A percentile compares a stretch with the other conserved stretches of the same genome.
phyloP scores from a whole-genome alignment of 2,329 filamentous ascomycete species.

The Trichothecium roseum region DNA sequence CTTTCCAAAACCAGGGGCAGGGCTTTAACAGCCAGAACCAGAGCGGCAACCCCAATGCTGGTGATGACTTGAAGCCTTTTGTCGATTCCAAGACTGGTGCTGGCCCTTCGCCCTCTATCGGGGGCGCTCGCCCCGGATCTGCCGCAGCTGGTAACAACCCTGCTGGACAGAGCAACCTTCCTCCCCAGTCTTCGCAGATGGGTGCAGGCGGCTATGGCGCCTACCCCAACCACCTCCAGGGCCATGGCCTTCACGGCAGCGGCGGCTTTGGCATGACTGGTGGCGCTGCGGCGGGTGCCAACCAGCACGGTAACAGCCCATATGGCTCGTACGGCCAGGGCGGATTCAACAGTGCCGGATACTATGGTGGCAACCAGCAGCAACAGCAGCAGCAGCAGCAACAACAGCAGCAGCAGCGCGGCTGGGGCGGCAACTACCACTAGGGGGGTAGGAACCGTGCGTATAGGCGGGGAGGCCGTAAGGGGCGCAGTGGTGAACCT shows the following conservation, averaged over 20 bases:
- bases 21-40: conserved; percentile 41
- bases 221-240: conserved; percentile 45
- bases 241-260: conserved; percentile 42
- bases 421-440: conserved; percentile 52
- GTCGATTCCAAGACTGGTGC: conserved; percentile 42
- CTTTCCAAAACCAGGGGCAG: conserved; percentile 46
- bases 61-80: conserved; percentile 49
- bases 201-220: conserved; percentile 36
- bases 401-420: conserved; percentile 36
- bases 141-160: conserved; percentile 45
- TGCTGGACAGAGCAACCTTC: conserved; percentile 40
- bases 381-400: conserved; percentile 25
- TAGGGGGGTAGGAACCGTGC: conserved; percentile 25
- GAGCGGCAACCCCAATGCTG: conserved; percentile 24
- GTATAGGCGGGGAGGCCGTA: conserved; percentile 8
- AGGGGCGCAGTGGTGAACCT: neutral
- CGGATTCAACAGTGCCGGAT: conserved; percentile 37
- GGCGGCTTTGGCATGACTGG: conserved; percentile 45
- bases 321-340: conserved; percentile 43
- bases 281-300: conserved; percentile 34
- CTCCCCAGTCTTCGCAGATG: conserved; percentile 46
- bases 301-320: conserved; percentile 40
- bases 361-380: conserved; percentile 26
- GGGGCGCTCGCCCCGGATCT: conserved; percentile 46
- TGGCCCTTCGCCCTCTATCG: conserved; percentile 47